phyloP scores from a whole-genome alignment of 371 early-diverging fungal genomes.

The Apophysomyces ossiformis region DNA sequence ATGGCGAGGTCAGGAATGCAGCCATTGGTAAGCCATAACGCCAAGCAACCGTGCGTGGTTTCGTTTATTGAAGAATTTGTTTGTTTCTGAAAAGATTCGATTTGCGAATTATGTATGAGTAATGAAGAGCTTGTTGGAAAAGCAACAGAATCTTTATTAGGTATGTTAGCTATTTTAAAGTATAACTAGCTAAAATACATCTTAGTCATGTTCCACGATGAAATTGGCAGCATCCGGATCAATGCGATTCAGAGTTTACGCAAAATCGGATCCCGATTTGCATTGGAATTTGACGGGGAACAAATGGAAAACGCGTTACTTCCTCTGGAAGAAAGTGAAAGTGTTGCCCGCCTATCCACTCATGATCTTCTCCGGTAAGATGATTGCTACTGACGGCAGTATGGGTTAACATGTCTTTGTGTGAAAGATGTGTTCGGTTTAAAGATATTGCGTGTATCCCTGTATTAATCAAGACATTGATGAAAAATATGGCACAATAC shows the following conservation, averaged over 20 bases:
- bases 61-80: background rate
- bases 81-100: conserved; percentile 62
- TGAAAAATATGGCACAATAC: conserved; percentile 63
- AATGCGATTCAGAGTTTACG: conserved; percentile 77
- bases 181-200: background rate
- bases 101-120: conserved; percentile 72
- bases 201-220: conserved; percentile 93
- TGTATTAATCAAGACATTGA: conserved; percentile 57
- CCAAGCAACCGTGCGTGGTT: background rate
- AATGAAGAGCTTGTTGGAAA: conserved; percentile 66
- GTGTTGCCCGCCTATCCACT: conserved; percentile 66
- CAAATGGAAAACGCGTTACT: conserved; percentile 76
- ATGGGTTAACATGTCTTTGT: background rate
- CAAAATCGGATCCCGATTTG: conserved; percentile 64
- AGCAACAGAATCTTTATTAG: conserved; percentile 78
- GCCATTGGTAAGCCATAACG: conserved; percentile 68
- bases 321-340: conserved; percentile 77
- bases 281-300: conserved; percentile 72
- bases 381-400: background rate
- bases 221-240: conserved; percentile 81
- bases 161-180: conserved; percentile 34
- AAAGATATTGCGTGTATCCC: conserved; percentile 36
- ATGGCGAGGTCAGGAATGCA: conserved; percentile 83
- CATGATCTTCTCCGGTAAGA: conserved; percentile 69
- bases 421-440: conserved; percentile 33